Evolutionary conservation across 2,329 filamentous ascomycete species (phyloP).

Genomic region (Arthroderma sp.): DNA sequence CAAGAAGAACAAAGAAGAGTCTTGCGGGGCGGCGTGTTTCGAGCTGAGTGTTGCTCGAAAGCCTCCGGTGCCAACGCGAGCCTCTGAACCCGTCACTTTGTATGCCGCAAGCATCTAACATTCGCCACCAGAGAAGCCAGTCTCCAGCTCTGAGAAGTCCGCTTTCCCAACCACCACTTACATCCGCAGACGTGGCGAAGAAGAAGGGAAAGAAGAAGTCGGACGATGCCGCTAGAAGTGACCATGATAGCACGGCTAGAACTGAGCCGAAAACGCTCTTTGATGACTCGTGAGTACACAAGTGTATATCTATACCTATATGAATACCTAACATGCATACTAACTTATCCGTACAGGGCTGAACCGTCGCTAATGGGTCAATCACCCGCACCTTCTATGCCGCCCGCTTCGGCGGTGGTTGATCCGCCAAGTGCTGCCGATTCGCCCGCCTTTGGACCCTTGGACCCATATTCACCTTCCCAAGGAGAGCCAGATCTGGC

Average conservation of each 20-base stretch:
- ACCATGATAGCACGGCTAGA: slow-evolving; percentile 25
- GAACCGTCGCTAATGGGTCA: neutral
- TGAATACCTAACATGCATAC: neutral
- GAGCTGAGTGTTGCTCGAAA: neutral
- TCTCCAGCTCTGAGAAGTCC: slow-evolving; percentile 24
- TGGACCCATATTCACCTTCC: slow-evolving; percentile 23
- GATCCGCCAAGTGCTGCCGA: slow-evolving; percentile 20
- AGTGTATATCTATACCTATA: neutral
- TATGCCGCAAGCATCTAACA: slow-evolving; percentile 34
- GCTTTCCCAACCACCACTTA: slow-evolving; percentile 15
- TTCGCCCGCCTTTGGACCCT: slow-evolving; percentile 30
- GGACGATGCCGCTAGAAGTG: slow-evolving; percentile 27
- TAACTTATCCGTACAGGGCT: neutral
- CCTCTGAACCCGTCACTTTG: slow-evolving; percentile 19
- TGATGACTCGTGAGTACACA: slow-evolving; percentile 27
- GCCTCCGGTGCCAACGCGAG: neutral
- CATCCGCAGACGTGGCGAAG: slow-evolving; percentile 11
- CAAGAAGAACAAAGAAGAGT: neutral
- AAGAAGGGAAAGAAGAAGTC: slow-evolving; percentile 29
- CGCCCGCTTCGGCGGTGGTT: neutral
- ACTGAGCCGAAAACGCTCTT: slow-evolving; percentile 20
- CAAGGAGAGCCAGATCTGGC: slow-evolving; percentile 25
- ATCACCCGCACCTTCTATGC: neutral
- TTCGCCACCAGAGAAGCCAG: slow-evolving; percentile 28
- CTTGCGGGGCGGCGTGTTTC: neutral